Evolutionary conservation across 2,329 filamentous ascomycete genomes (phyloP).

Genomic region (Trichophyton rubrum): DNA sequence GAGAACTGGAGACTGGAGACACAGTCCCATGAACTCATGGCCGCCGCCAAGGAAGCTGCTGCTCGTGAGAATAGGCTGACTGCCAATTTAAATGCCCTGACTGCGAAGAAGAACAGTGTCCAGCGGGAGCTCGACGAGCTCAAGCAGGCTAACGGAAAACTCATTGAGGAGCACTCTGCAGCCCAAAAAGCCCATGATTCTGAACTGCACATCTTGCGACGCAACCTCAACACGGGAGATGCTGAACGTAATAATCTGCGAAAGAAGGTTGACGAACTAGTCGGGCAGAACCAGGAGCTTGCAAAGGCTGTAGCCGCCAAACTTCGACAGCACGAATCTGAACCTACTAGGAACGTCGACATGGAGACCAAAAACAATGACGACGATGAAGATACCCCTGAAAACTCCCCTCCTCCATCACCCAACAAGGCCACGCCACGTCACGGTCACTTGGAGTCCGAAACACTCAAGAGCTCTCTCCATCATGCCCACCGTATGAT

Average conservation of each 20-base stretch:
- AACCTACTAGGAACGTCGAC: constrained; percentile 46
- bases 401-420: constrained; percentile 80
- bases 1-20: constrained; percentile 98
- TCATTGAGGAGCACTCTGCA: constrained; percentile 67
- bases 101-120: constrained; percentile 60
- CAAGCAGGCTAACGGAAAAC: constrained; percentile 63
- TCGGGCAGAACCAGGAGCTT: constrained; percentile 79
- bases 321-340: constrained; percentile 52
- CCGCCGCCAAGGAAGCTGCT: constrained; percentile 58
- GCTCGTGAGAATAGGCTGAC: constrained; percentile 75
- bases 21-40: constrained; percentile 69
- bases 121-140: constrained; percentile 88
- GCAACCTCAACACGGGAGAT: constrained; percentile 66
- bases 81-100: constrained; percentile 55
- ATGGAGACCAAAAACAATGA: constrained; percentile 54
- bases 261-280: constrained; percentile 76
- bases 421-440: constrained; percentile 84
- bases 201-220: constrained; percentile 71
- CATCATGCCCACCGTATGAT: constrained; percentile 94
- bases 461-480: constrained; percentile 87
- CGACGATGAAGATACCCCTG: constrained; percentile 60
- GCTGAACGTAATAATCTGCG: constrained; percentile 66
- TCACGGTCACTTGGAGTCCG: constrained; percentile 82
- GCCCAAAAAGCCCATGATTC: constrained; percentile 74
- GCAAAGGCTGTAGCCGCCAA: constrained; percentile 70